phyloP scores from a whole-genome alignment of 345 rosid genomes.

The Gynandropsis gynandra region DNA sequence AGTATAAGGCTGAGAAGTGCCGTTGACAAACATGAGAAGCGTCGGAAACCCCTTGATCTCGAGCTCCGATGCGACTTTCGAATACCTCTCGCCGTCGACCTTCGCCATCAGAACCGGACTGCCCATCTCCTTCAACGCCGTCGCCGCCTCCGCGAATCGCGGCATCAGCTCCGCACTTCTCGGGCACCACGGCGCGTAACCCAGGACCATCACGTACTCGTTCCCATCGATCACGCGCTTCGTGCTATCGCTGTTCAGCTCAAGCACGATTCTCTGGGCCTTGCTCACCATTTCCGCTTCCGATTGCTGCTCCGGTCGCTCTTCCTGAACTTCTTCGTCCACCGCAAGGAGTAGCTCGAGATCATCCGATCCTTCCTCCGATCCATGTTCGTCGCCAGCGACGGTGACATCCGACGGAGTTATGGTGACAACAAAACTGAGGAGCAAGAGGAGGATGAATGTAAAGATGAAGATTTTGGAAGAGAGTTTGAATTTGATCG shows the following conservation, averaged over 20 bases:
- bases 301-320: conserved; percentile 31
- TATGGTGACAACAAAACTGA: conserved; percentile 26
- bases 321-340: conserved; percentile 49
- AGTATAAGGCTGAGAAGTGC: conserved; percentile 52
- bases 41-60: conserved; percentile 76
- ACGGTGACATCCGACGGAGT: conserved; percentile 27
- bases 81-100: conserved; percentile 72
- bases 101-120: conserved; percentile 68
- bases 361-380: conserved; percentile 29
- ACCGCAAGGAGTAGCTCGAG: conserved; percentile 56
- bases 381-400: conserved; percentile 17
- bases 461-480: conserved; percentile 38
- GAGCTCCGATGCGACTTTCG: conserved; percentile 54
- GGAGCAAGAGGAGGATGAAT: conserved; percentile 35
- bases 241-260: conserved; percentile 51
- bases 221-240: conserved; percentile 40
- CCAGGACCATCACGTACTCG: conserved; percentile 67
- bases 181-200: conserved; percentile 84
- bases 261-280: conserved; percentile 74
- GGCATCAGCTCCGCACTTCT: conserved; percentile 96
- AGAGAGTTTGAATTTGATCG: conserved; percentile 25
- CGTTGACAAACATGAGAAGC: conserved; percentile 67
- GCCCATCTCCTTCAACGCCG: conserved; percentile 51
- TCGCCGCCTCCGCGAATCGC: conserved; percentile 75
- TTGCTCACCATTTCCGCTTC: conserved; percentile 69